Percentiles rank a stretch among this genome's conserved stretches.
Evolutionary conservation across 139 green algal genomes (phyloP).

Genomic region (Haematococcus lacustris): DNA sequence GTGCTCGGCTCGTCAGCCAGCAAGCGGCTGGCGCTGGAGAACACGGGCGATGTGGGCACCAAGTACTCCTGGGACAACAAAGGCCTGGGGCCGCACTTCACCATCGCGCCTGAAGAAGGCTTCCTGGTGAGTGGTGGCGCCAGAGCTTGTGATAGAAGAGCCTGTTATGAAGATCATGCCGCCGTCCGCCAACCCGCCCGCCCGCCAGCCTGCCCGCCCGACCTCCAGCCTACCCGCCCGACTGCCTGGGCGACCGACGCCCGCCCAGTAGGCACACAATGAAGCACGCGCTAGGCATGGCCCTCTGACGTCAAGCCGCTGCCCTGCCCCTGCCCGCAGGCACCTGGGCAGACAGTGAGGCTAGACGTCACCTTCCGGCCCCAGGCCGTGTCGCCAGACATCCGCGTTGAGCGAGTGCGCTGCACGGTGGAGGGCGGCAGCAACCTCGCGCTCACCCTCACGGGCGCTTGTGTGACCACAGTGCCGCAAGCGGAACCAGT

Average conservation of each 20-base stretch:
- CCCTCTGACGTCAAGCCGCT: too few species aligned
- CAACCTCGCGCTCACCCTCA: constrained; percentile 55
- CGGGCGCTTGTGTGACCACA: constrained; percentile 25
- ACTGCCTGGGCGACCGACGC: too few species aligned
- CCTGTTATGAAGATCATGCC: too few species aligned
- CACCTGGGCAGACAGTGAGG: constrained; percentile 59
- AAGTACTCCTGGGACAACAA: constrained; percentile 53
- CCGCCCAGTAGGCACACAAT: too few species aligned
- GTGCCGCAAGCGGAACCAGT: constrained; percentile 28
- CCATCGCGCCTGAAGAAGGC: constrained; percentile 52
- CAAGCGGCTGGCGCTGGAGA: constrained; percentile 65
- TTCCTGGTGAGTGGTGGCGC: constrained; percentile 52
- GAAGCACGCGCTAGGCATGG: too few species aligned
- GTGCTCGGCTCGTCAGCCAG: constrained; percentile 47
- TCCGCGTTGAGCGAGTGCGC: constrained; percentile 49
- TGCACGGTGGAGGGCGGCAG: constrained; percentile 22
- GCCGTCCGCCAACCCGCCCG: too few species aligned
- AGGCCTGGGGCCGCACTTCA: constrained; percentile 49
- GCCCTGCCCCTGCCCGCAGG: too few species aligned
- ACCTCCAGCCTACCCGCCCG: too few species aligned
- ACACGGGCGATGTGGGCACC: constrained; percentile 65
- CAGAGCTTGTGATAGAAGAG: too few species aligned
- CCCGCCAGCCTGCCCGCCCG: too few species aligned
- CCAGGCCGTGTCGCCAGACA: constrained; percentile 35
- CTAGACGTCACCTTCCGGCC: constrained; percentile 80